Evolutionary conservation across 2,329 filamentous ascomycete species (phyloP).

Genomic region (Aureobasidium sp.): DNA sequence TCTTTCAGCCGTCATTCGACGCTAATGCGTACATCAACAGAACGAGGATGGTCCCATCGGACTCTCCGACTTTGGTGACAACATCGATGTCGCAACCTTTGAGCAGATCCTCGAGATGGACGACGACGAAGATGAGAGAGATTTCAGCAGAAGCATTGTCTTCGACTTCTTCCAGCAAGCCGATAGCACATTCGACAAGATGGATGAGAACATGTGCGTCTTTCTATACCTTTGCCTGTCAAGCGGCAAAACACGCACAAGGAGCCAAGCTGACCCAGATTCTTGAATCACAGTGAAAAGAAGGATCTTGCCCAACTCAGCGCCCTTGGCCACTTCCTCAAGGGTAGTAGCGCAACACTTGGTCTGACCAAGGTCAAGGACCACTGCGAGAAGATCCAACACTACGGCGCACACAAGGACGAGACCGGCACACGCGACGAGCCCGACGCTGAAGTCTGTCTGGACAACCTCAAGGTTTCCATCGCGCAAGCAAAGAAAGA

Average conservation of each 20-base stretch:
- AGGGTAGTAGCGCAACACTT: conserved; percentile 91
- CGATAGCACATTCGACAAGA: conserved; percentile 73
- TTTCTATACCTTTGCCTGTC: neutral
- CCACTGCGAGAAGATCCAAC: conserved; percentile 92
- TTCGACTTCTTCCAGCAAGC: conserved; percentile 91
- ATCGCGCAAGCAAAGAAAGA: conserved; percentile 68
- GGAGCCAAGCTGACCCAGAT: neutral
- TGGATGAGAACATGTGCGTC: conserved; percentile 75
- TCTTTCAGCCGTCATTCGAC: neutral
- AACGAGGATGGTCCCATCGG: conserved; percentile 43
- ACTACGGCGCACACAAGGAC: conserved; percentile 78
- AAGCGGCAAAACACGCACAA: neutral
- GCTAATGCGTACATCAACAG: conserved; percentile 20
- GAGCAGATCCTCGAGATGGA: conserved; percentile 98
- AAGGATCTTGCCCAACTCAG: conserved; percentile 70
- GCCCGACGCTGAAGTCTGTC: conserved; percentile 58
- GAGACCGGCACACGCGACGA: conserved; percentile 63
- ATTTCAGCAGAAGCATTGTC: conserved; percentile 85
- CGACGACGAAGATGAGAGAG: conserved; percentile 73
- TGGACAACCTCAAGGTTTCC: conserved; percentile 63
- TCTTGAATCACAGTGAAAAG: conserved; percentile 46
- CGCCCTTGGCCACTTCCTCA: conserved; percentile 86
- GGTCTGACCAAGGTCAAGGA: conserved; percentile 87
- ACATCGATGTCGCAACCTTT: conserved; percentile 75
- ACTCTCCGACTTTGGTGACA: conserved; percentile 61